Conservation (phyloP, 768 basidiomycete species). For the Coprinellus micaceus region DNA sequence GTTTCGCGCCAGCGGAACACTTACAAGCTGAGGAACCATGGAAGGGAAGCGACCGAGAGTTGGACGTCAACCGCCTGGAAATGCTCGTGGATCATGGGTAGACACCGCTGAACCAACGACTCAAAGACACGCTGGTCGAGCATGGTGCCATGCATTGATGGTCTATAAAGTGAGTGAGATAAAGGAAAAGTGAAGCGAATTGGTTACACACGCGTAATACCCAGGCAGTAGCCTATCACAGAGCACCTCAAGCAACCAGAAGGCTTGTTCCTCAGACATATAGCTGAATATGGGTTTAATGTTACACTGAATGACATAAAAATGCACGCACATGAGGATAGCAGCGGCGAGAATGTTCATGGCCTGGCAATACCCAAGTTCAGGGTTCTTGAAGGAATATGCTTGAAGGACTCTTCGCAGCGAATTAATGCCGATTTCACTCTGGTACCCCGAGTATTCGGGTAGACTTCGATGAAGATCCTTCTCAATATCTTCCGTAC, state of each 20-base stretch:
- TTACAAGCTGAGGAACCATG: conserved; percentile 96
- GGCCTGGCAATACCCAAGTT: conserved; percentile 94
- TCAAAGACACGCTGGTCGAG: conserved; percentile 99
- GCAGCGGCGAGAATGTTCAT: conserved; percentile 98
- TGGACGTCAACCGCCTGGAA: conserved; percentile 91
- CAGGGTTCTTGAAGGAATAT: conserved; percentile 93
- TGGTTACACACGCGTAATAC: conserved; percentile 82
- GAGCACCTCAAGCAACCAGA: conserved; percentile 93
- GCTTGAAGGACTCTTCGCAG: conserved; percentile 90
- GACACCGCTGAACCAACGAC: conserved; percentile 80
- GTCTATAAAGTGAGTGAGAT: conserved; percentile 40
- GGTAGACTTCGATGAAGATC: conserved; percentile 94
- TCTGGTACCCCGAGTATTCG: conserved; percentile 95
- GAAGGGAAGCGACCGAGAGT: conserved; percentile 91
- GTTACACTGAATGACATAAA: not conserved
- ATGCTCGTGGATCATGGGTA: conserved; percentile 93
- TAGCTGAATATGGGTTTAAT: conserved; percentile 51
- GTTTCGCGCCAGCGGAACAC: conserved; percentile 28
- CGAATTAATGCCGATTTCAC: conserved; percentile 78
- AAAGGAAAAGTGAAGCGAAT: not conserved
- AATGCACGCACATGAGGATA: conserved; percentile 70
- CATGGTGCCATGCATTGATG: conserved; percentile 97
- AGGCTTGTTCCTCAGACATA: conserved; percentile 98
- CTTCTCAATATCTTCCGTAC: conserved; percentile 98
- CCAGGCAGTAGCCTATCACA: conserved; percentile 94